These are phyloP conservation scores for Zangia roseola DNA, from an alignment of 768 basidiomycete genomes.

Conservation along the genomic window DNA sequence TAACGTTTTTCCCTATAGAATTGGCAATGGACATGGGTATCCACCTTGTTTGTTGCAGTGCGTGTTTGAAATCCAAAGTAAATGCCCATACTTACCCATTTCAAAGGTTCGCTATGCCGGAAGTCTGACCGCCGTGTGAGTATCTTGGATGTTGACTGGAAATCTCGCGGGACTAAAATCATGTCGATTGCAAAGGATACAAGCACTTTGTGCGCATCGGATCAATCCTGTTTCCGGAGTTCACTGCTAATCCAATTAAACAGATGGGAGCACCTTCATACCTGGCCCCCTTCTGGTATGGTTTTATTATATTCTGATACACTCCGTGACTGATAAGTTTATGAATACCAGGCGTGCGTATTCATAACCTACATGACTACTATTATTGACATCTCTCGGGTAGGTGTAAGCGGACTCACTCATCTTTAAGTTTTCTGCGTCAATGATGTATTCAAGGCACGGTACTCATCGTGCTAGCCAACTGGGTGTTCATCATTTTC, in stretches of 20 bases:
- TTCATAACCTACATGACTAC: neutral
- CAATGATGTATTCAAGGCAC: constrained; percentile 8
- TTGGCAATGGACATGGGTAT: constrained; percentile 14
- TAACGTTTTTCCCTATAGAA: constrained; percentile 7
- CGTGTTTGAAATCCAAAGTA: neutral
- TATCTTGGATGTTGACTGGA: neutral
- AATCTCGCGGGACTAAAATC: neutral
- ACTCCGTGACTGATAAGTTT: neutral
- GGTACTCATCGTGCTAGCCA: neutral
- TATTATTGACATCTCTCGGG: neutral
- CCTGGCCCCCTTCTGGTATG: constrained; percentile 15
- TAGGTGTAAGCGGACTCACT: constrained; percentile 15
- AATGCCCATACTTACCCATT: neutral
- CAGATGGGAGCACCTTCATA: constrained; percentile 18
- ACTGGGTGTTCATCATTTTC: constrained; percentile 7
- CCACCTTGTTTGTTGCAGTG: constrained; percentile 13
- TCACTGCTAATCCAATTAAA: neutral
- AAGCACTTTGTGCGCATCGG: constrained; percentile 8
- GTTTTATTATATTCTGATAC: neutral
- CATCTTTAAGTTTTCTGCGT: too few species aligned
- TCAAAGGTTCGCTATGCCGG: constrained; percentile 21
- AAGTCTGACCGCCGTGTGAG: constrained; percentile 7
- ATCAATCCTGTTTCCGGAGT: neutral
- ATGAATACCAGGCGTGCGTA: constrained; percentile 13
- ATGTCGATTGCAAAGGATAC: neutral